Conservation (phyloP, 2,329 filamentous ascomycete species). For the Pyricularia pennisetigena region DNA sequence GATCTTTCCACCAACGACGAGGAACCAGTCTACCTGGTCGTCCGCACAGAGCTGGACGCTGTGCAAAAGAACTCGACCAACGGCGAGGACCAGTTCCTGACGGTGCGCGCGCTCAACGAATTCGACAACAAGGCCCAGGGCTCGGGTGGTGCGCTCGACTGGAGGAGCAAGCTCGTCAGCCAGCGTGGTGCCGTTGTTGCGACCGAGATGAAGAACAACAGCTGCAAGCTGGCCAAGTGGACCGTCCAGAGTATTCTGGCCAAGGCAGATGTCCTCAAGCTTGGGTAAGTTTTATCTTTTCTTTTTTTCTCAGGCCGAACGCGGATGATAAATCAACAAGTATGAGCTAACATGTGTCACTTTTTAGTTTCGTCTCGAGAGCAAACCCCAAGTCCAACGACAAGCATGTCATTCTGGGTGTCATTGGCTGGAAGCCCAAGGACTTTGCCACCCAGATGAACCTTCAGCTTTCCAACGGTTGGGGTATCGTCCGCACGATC, state of each 20-base stretch:
- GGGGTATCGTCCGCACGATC: slow-evolving; percentile 98
- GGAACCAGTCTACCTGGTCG: slow-evolving; percentile 84
- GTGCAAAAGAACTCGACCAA: slow-evolving; percentile 90
- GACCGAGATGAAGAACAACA: slow-evolving; percentile 99
- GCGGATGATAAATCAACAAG: neutral
- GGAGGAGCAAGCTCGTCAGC: slow-evolving; percentile 87
- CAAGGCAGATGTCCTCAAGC: slow-evolving; percentile 97
- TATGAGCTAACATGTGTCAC: neutral
- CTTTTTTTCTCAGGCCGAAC: slow-evolving; percentile 5
- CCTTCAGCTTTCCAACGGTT: slow-evolving; percentile 89
- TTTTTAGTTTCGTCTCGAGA: slow-evolving; percentile 81
- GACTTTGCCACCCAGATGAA: slow-evolving; percentile 99
- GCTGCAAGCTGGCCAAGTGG: slow-evolving; percentile 96
- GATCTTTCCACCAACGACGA: slow-evolving; percentile 92
- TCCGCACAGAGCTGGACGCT: slow-evolving; percentile 94
- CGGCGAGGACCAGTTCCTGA: slow-evolving; percentile 84
- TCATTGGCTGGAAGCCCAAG: slow-evolving; percentile 93
- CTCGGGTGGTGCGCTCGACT: slow-evolving; percentile 89
- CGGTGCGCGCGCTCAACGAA: slow-evolving; percentile 95
- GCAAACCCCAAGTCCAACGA: slow-evolving; percentile 86
- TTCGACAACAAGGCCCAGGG: slow-evolving; percentile 98
- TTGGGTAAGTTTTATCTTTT: slow-evolving; percentile 58
- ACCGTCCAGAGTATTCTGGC: slow-evolving; percentile 94
- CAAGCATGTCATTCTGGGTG: slow-evolving; percentile 89
- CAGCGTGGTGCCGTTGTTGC: slow-evolving; percentile 96